Base-by-base conservation (phyloP, 1,139 yeast genomes). In the Candida albicans region DNA sequence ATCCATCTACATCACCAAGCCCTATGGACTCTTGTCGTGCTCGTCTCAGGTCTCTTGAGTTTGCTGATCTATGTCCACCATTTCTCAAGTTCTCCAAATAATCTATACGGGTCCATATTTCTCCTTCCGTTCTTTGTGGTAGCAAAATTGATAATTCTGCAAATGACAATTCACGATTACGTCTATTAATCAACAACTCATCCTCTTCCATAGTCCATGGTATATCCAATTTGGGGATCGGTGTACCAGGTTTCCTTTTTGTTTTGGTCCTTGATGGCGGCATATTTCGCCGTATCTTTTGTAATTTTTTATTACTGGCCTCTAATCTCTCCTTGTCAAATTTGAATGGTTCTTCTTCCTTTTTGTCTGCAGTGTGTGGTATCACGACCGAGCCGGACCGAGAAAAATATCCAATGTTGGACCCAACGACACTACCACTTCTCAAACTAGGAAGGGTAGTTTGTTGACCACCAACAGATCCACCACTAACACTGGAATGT, bases 61-160 rank as follows among this genome's bases (percentile, higher is more conserved):
- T 55, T 42, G 69, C 59, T 2, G 70, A 53, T 32, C 77, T 55
- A 45, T 65, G 72, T 8, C 77, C 77, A 3, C 79, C 79, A 50
- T 71, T 73, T 40, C 74, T 56, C 35, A 67, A 57, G 44, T 66
- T 67, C 47, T 81, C 86, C 41, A 86, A 64, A 44, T 77, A 70
- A 44, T 73, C 78, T 15, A 85, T 77, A 48, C 95, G 73, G 30
- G 77, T 64, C 73, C 80, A 73, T 32, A 87, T 87, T 52, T 87
- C 95, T n/a, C 74, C 74, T 57, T 85, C 93, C 0, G 93, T 75
- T 49, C 89, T 75, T 48, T 78, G 80, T 5, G 93, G 91, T 39
- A 89, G 68, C 40, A 88, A 65, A 33, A 88, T 82, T 9, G 87
- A 79, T 37, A 89, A 68, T 61, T 89, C 96, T 11, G 87, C 87